phyloP scores from a whole-genome alignment of 176 grass and related monocot genomes.

The Oryza longistaminata region DNA sequence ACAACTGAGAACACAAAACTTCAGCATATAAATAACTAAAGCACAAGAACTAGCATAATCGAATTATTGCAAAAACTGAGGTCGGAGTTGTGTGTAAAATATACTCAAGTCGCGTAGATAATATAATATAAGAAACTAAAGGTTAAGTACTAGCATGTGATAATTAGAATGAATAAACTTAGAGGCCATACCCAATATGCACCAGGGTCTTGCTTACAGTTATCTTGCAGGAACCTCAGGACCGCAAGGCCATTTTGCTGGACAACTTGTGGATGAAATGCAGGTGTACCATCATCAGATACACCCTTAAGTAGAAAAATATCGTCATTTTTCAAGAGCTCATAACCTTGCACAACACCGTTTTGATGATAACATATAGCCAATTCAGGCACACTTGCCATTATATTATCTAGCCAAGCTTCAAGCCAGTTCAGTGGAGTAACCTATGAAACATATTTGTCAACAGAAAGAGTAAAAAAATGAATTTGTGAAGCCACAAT shows the following conservation, averaged over 20 bases:
- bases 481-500: constrained; percentile 6
- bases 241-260: constrained; percentile 98
- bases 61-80: neutral
- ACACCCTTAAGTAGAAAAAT: constrained; percentile 94
- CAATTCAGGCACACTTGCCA: constrained; percentile 95
- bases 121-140: constrained; percentile 11
- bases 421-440: constrained; percentile 96
- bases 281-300: constrained; percentile 88
- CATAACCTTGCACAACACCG: constrained; percentile 97
- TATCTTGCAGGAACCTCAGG: constrained; percentile 89
- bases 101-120: neutral
- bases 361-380: constrained; percentile 98
- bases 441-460: constrained; percentile 60
- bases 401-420: constrained; percentile 98
- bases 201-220: constrained; percentile 97
- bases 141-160: neutral
- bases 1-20: constrained; percentile 67
- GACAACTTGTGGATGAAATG: constrained; percentile 93
- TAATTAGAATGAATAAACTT: neutral
- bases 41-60: constrained; percentile 28
- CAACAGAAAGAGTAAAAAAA: constrained; percentile 13
- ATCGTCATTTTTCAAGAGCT: constrained; percentile 96
- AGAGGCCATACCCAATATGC: constrained; percentile 84
- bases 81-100: neutral
- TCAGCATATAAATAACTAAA: constrained; percentile 14